phyloP scores from a whole-genome alignment of 495 filamentous ascomycete genomes.

The Daldinia decipiens region DNA sequence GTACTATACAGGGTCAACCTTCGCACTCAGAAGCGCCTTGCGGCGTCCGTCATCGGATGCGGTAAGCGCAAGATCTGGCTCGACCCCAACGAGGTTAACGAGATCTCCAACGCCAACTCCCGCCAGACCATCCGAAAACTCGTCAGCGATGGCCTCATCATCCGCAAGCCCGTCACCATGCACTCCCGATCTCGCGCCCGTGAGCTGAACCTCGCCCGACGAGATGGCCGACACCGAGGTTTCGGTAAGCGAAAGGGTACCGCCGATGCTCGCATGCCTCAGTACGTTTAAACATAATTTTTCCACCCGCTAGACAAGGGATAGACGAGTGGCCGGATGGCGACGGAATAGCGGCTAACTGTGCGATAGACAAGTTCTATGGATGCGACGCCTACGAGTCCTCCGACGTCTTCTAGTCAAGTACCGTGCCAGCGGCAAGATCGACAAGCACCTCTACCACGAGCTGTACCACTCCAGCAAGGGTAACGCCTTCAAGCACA shows the following conservation, averaged over 20 bases:
- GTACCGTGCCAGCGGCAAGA: slow-evolving; percentile 99
- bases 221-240: slow-evolving; percentile 94
- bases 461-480: slow-evolving; percentile 99
- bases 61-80: slow-evolving; percentile 99
- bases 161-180: slow-evolving; percentile 99
- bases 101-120: slow-evolving; percentile 99
- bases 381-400: slow-evolving; percentile 99
- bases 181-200: slow-evolving; percentile 97
- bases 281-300: slow-evolving; percentile 66
- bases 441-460: slow-evolving; percentile 99
- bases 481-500: slow-evolving; percentile 99
- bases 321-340: neutral
- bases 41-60: slow-evolving; percentile 96
- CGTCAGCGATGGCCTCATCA: slow-evolving; percentile 99
- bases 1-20: slow-evolving; percentile 88
- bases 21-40: slow-evolving; percentile 99
- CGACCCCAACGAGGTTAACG: slow-evolving; percentile 98
- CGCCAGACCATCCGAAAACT: slow-evolving; percentile 99
- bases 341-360: slow-evolving; percentile 3
- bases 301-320: neutral
- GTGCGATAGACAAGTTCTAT: slow-evolving; percentile 82
- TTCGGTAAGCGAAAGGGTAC: slow-evolving; percentile 99
- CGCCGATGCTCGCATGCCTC: slow-evolving; percentile 98
- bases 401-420: slow-evolving; percentile 98
- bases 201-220: slow-evolving; percentile 86